Conservation (phyloP, 1,284 basidiomycete genomes). For the Sphaerobolus stellatus region DNA sequence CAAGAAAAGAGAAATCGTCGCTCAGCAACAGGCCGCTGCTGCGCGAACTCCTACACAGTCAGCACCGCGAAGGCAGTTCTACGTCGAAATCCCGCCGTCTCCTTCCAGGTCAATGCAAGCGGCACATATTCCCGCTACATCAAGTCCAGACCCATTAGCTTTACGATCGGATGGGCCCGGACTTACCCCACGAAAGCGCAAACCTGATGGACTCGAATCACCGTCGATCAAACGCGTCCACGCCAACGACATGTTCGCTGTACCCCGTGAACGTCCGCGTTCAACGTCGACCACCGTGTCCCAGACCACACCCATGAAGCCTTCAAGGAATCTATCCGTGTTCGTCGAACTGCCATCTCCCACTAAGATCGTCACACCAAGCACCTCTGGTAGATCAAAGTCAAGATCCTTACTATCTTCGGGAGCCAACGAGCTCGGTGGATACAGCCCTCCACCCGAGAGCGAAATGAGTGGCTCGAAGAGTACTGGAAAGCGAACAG, state of each 20-base stretch:
- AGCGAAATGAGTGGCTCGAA: constrained; percentile 29
- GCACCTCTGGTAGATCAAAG: constrained; percentile 33
- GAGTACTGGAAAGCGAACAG: constrained; percentile 50
- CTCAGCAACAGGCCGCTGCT: constrained; percentile 18
- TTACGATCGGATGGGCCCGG: constrained; percentile 15
- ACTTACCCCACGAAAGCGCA: constrained; percentile 54
- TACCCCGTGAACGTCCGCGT: constrained; percentile 21
- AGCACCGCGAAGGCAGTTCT: background rate
- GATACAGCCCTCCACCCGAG: constrained; percentile 41
- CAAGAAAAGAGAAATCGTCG: constrained; percentile 39
- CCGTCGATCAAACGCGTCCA: constrained; percentile 55
- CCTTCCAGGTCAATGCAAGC: constrained; percentile 2
- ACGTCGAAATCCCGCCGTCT: constrained; percentile 3
- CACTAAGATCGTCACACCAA: constrained; percentile 49
- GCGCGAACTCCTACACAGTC: constrained; percentile 9
- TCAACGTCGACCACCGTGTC: constrained; percentile 23
- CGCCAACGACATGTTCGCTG: constrained; percentile 8
- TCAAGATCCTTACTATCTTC: constrained; percentile 32
- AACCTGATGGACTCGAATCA: constrained; percentile 44
- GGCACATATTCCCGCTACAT: background rate
- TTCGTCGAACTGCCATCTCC: constrained; percentile 59
- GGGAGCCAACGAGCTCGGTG: constrained; percentile 56
- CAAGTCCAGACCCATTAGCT: constrained; percentile 18
- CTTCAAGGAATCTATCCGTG: constrained; percentile 29
- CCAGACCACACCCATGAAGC: constrained; percentile 22